Evolutionary conservation across 805 yeast species (phyloP).

Genomic region (Saccharomycopsis capsularis): DNA sequence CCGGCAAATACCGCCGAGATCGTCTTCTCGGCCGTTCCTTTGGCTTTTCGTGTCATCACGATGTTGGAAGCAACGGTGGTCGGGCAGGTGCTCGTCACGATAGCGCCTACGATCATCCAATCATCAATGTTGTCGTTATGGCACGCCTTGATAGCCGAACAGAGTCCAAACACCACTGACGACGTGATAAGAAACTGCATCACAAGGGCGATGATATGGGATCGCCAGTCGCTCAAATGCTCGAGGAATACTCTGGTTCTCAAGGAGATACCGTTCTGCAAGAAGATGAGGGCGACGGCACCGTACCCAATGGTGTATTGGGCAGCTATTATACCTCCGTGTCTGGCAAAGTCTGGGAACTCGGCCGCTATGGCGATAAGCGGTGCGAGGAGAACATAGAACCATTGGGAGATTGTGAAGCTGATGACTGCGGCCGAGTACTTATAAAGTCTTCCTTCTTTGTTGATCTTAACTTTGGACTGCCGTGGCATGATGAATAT

Average conservation of each 20-base stretch:
- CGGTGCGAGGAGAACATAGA: constrained; percentile 62
- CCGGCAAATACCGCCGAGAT: constrained; percentile 83
- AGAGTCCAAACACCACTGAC: constrained; percentile 65
- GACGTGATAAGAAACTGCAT: constrained; percentile 68
- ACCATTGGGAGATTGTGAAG: constrained; percentile 50
- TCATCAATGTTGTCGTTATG: constrained; percentile 49
- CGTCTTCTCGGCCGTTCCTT: constrained; percentile 74
- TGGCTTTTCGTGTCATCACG: constrained; percentile 82
- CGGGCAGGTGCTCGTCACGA: constrained; percentile 82
- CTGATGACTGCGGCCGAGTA: neutral
- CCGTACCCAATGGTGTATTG: constrained; percentile 77
- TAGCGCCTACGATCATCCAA: constrained; percentile 75
- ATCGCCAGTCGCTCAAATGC: constrained; percentile 75
- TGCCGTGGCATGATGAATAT: no score
- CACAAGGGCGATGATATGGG: constrained; percentile 62
- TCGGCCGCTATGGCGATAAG: constrained; percentile 69
- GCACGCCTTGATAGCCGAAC: constrained; percentile 56
- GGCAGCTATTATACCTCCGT: constrained; percentile 68
- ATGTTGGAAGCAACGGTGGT: constrained; percentile 90
- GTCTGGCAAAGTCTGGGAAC: constrained; percentile 78
- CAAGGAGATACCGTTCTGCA: constrained; percentile 77
- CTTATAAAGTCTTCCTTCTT: neutral
- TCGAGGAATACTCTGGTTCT: constrained; percentile 50
- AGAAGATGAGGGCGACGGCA: constrained; percentile 79
- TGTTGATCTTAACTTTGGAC: neutral